These are phyloP conservation scores for Darksidea phi DNA, from an alignment of 495 filamentous ascomycete species.

Conservation along the genomic window DNA sequence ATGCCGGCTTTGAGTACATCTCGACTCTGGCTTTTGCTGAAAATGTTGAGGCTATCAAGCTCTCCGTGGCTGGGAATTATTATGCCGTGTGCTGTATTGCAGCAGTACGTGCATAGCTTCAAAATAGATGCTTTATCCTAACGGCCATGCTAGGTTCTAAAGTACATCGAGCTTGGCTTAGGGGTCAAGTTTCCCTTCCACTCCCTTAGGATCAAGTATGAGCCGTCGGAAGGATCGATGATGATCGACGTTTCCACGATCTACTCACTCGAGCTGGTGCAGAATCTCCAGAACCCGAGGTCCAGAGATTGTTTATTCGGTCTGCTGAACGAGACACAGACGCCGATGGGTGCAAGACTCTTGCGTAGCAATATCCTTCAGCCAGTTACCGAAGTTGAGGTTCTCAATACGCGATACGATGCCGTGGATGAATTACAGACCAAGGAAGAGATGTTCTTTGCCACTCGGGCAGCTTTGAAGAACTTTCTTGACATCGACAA, in stretches of 20 bases:
- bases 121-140: neutral
- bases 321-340: slow-evolving; percentile 77
- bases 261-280: slow-evolving; percentile 80
- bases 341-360: slow-evolving; percentile 82
- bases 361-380: slow-evolving; percentile 82
- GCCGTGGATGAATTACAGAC: slow-evolving; percentile 79
- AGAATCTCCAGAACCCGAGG: slow-evolving; percentile 74
- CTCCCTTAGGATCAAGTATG: slow-evolving; percentile 80
- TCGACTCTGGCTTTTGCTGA: slow-evolving; percentile 72
- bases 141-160: slow-evolving; percentile 60
- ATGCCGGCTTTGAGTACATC: slow-evolving; percentile 72
- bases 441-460: slow-evolving; percentile 84
- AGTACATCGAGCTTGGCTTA: slow-evolving; percentile 71
- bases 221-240: slow-evolving; percentile 90
- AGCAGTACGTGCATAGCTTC: slow-evolving; percentile 58
- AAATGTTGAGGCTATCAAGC: slow-evolving; percentile 74
- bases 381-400: slow-evolving; percentile 71
- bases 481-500: slow-evolving; percentile 70
- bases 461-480: slow-evolving; percentile 70
- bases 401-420: slow-evolving; percentile 67
- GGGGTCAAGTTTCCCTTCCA: slow-evolving; percentile 67
- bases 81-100: slow-evolving; percentile 87
- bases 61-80: slow-evolving; percentile 77
- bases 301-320: slow-evolving; percentile 80
- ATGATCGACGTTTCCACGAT: slow-evolving; percentile 88